Conservation (phyloP, 2,329 filamentous ascomycete species). For the Aspergillus japonicus region DNA sequence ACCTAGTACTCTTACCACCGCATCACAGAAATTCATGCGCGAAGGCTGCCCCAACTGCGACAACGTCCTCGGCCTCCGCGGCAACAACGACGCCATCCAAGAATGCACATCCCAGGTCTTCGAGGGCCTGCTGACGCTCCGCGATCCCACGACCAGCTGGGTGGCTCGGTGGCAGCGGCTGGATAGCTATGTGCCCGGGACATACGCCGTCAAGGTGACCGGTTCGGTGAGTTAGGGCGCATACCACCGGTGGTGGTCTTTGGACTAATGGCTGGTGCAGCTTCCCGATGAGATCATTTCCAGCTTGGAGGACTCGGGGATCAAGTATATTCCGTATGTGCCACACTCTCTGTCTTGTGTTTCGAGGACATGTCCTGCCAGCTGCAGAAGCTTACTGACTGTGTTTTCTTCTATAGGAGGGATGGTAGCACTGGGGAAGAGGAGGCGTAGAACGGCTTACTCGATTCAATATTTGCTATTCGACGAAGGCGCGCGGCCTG, state of each 20-base stretch:
- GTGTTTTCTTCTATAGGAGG: conserved; percentile 28
- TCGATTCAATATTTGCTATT: not conserved
- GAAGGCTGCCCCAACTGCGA: conserved; percentile 97
- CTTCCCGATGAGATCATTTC: conserved; percentile 58
- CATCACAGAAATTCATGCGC: conserved; percentile 71
- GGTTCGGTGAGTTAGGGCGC: conserved; percentile 58
- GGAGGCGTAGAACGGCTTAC: conserved; percentile 29
- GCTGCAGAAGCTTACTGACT: conserved; percentile 10
- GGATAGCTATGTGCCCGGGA: conserved; percentile 80
- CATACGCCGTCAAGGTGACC: conserved; percentile 93
- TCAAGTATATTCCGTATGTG: conserved; percentile 60
- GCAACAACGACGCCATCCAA: conserved; percentile 75
- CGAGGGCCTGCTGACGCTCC: conserved; percentile 83
- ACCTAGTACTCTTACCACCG: not conserved
- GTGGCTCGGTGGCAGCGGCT: conserved; percentile 95
- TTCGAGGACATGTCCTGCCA: not conserved
- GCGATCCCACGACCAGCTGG: conserved; percentile 83
- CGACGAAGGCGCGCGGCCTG: not conserved
- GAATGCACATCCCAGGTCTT: conserved; percentile 96
- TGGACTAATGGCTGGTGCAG: conserved; percentile 24
- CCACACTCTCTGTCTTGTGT: not conserved
- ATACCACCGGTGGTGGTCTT: too few species aligned
- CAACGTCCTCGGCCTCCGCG: conserved; percentile 78
- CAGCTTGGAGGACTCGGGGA: conserved; percentile 57
- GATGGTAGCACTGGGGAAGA: conserved; percentile 50